Evolutionary conservation across 129 eudicot genomes (phyloP).

Genomic region (Sambucus nigra): DNA sequence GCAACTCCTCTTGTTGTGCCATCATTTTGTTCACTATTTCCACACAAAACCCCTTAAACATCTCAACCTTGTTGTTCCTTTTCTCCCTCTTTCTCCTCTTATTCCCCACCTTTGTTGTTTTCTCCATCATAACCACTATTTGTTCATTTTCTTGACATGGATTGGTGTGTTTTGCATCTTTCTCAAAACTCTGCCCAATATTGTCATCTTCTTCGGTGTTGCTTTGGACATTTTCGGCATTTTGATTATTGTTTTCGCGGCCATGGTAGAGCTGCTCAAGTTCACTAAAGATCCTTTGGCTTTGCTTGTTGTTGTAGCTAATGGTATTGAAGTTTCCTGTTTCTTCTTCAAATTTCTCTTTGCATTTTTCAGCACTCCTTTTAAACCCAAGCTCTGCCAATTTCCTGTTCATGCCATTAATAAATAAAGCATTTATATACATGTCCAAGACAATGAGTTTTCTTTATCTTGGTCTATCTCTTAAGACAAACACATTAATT

Average conservation of each 20-base stretch:
- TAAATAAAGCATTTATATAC: not conserved
- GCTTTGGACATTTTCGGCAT: not conserved
- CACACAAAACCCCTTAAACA: conserved; percentile 49
- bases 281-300: conserved; percentile 40
- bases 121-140: conserved; percentile 9
- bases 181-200: conserved; percentile 2
- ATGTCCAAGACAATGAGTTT: too few species aligned
- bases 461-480: too few species aligned
- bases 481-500: too few species aligned
- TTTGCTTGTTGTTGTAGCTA: conserved; percentile 33
- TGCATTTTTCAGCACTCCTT: conserved; percentile 72
- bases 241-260: conserved; percentile 13
- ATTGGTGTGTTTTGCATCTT: conserved; percentile 2
- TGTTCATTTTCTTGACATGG: conserved; percentile 14
- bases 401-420: conserved; percentile 49
- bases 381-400: conserved; percentile 65
- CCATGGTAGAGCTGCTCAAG: conserved; percentile 44
- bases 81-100: conserved; percentile 34
- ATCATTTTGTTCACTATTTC: conserved; percentile 61
- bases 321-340: conserved; percentile 36
- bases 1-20: conserved; percentile 71
- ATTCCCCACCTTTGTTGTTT: not conserved
- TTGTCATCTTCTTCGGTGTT: conserved; percentile 8
- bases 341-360: conserved; percentile 75
- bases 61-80: conserved; percentile 47